A percentile compares a stretch with the other conserved stretches of the same genome.
These are phyloP conservation scores for Colletotrichum spaethianum DNA, from an alignment of 2,329 filamentous ascomycete species.

Conservation along the genomic window DNA sequence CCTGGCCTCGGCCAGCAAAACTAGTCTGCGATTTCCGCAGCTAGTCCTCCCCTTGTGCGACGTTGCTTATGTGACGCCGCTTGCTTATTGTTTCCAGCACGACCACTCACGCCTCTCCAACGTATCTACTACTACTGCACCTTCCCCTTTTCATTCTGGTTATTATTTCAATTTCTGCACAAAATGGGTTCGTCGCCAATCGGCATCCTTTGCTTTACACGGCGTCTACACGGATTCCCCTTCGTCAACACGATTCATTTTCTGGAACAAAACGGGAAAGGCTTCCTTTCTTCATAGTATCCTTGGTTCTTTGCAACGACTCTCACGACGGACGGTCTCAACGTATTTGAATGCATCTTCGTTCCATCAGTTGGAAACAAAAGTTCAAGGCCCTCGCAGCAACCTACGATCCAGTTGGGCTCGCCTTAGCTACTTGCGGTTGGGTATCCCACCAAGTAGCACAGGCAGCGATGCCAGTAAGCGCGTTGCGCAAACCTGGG, in stretches of 20 bases:
- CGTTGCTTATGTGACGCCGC: constrained; percentile 3
- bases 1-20: not conserved
- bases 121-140: constrained; percentile 14
- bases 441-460: not conserved
- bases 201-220: constrained; percentile 43
- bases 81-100: constrained; percentile 34
- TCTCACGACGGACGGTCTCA: constrained; percentile 41
- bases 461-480: not conserved
- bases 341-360: constrained; percentile 40
- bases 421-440: not conserved
- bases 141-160: constrained; percentile 32
- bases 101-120: constrained; percentile 29
- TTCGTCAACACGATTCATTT: constrained; percentile 47
- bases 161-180: constrained; percentile 37
- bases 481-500: not conserved
- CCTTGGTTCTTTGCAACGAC: constrained; percentile 41
- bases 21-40: not conserved
- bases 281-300: constrained; percentile 40
- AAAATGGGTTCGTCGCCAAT: constrained; percentile 40
- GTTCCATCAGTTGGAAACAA: constrained; percentile 32
- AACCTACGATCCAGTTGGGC: not conserved
- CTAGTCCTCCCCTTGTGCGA: not conserved
- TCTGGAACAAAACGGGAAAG: constrained; percentile 46
- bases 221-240: constrained; percentile 48
- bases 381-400: constrained; percentile 29